Percentiles rank a stretch among this genome's conserved stretches.
These are phyloP conservation scores for Melastoma candidum DNA, from an alignment of 441 rosid genomes.

Conservation along the genomic window DNA sequence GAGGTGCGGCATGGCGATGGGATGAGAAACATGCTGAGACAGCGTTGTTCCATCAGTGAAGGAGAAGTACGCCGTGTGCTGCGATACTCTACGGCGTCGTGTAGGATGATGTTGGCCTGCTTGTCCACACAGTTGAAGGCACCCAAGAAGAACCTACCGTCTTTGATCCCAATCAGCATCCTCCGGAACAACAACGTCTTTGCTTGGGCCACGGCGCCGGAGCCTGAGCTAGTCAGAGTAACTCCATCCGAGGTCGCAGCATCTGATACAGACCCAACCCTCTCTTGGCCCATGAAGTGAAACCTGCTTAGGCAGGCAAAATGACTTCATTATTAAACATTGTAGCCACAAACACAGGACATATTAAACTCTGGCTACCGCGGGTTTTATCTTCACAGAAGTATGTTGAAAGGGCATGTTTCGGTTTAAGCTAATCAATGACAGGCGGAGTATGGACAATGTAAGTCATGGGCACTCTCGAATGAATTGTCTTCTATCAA, in stretches of 20 bases:
- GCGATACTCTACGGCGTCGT: constrained; percentile 78
- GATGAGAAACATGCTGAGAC: constrained; percentile 75
- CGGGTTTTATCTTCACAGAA: too few relatives aligned
- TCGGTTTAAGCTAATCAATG: too few relatives aligned
- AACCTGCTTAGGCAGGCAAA: too few relatives aligned
- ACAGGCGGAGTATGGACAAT: too few relatives aligned
- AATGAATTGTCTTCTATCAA: too few relatives aligned
- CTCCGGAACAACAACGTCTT: constrained; percentile 57
- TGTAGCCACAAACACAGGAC: too few relatives aligned
- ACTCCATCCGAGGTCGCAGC: constrained; percentile 25
- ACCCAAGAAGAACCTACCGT: constrained; percentile 82
- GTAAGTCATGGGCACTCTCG: too few relatives aligned
- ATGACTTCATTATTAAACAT: too few relatives aligned
- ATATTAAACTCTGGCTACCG: too few relatives aligned
- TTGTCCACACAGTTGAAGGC: constrained; percentile 78
- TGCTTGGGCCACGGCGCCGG: constrained; percentile 31
- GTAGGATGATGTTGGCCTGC: constrained; percentile 85
- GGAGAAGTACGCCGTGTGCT: constrained; percentile 56
- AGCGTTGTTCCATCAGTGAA: constrained; percentile 72
- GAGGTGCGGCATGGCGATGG: constrained; percentile 65
- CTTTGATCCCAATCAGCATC: constrained; percentile 78
- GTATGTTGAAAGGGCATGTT: too few relatives aligned
- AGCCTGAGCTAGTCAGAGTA: constrained; percentile 2
- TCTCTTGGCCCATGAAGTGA: constrained; percentile 28
- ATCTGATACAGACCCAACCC: constrained; percentile 17